phyloP scores from a whole-genome alignment of 2,329 filamentous ascomycete species.

The Verticillium zaregamsianum region DNA sequence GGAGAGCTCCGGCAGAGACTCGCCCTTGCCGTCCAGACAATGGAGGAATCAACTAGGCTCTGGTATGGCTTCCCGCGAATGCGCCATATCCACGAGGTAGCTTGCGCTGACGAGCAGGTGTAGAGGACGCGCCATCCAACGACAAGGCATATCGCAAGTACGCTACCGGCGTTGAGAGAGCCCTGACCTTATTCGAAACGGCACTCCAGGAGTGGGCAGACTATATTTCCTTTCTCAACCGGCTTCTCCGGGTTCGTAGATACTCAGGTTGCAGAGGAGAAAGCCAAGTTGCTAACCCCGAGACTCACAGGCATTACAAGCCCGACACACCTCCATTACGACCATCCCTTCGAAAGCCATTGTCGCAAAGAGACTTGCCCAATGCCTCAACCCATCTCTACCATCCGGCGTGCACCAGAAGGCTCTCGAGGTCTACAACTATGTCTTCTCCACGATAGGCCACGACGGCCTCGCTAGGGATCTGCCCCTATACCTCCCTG shows the following conservation, averaged over 20 bases:
- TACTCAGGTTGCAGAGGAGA: neutral
- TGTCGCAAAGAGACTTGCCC: constrained; percentile 86
- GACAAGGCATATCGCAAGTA: constrained; percentile 81
- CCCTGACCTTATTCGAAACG: constrained; percentile 85
- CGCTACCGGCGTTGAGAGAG: constrained; percentile 81
- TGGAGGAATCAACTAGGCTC: constrained; percentile 74
- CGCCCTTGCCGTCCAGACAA: constrained; percentile 64
- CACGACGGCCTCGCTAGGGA: constrained; percentile 76
- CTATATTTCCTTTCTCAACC: constrained; percentile 94
- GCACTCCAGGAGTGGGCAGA: constrained; percentile 98
- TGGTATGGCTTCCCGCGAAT: constrained; percentile 48
- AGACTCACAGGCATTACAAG: constrained; percentile 72
- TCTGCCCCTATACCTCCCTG: constrained; percentile 83
- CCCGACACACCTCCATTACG: constrained; percentile 67
- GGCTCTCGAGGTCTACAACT: constrained; percentile 86
- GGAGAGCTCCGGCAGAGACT: constrained; percentile 77
- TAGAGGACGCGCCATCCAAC: constrained; percentile 53
- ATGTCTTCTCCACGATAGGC: constrained; percentile 83
- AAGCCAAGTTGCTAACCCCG: constrained; percentile 17
- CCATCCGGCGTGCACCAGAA: constrained; percentile 98
- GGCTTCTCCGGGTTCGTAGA: constrained; percentile 72
- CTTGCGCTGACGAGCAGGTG: neutral
- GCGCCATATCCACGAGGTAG: neutral
- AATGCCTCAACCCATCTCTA: constrained; percentile 89
- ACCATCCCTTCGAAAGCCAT: constrained; percentile 76